Evolutionary conservation across 129 eudicot species (phyloP).

Genomic region (Centrapalus pauciflorus): DNA sequence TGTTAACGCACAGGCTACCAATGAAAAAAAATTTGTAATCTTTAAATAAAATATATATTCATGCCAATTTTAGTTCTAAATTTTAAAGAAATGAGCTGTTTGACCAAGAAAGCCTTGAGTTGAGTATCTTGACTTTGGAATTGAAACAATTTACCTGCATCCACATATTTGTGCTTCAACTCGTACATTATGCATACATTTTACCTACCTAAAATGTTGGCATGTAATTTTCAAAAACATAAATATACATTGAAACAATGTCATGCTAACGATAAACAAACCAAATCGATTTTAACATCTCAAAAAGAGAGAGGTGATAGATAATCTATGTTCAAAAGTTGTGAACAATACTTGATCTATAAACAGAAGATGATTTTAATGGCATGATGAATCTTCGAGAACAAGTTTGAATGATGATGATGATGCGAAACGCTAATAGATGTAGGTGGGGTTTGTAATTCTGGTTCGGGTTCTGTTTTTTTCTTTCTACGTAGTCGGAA

Average conservation of each 20-base stretch:
- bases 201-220: conserved; percentile 17
- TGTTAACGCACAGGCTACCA: too few relatives aligned
- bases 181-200: conserved; percentile 3
- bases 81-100: not conserved
- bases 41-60: not conserved
- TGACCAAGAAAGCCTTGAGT: conserved; percentile 9
- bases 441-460: conserved; percentile 31
- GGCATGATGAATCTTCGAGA: conserved; percentile 58
- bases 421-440: conserved; percentile 46
- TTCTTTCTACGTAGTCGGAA: conserved; percentile 69
- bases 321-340: not conserved
- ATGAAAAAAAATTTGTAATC: not conserved
- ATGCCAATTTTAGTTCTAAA: not conserved
- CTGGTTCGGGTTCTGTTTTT: conserved; percentile 23
- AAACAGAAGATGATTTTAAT: conserved; percentile 61
- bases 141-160: not conserved
- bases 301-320: too few relatives aligned
- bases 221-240: too few relatives aligned
- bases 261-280: not conserved
- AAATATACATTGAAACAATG: not conserved
- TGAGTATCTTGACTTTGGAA: too few relatives aligned
- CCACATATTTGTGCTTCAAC: not conserved
- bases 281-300: not conserved
- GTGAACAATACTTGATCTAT: conserved; percentile 12
- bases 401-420: conserved; percentile 36